These are phyloP conservation scores for Apiospora kogelbergensis DNA, from an alignment of 2,329 filamentous ascomycete genomes.

Conservation along the genomic window DNA sequence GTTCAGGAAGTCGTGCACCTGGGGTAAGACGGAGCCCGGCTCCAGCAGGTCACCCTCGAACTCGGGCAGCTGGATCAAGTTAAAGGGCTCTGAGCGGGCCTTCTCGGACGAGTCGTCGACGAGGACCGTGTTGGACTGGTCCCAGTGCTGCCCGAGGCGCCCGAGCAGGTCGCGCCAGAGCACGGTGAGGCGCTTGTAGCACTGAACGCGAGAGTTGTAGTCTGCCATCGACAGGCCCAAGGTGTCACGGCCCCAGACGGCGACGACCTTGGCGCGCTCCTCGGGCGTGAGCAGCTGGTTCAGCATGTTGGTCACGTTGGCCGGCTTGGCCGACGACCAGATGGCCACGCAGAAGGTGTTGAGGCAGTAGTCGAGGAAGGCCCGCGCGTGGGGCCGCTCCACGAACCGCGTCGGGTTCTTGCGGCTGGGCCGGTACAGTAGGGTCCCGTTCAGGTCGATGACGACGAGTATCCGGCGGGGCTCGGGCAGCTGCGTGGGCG, in stretches of 20 bases:
- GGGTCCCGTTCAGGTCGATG: conserved; percentile 90
- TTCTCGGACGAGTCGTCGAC: conserved; percentile 86
- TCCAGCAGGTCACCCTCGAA: conserved; percentile 56
- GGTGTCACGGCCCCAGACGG: conserved; percentile 75
- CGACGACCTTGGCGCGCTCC: conserved; percentile 58
- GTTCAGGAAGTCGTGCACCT: conserved; percentile 64
- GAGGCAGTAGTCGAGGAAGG: conserved; percentile 75
- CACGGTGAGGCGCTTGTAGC: conserved; percentile 79
- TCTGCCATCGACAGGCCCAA: conserved; percentile 66
- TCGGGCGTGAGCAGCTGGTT: conserved; percentile 58
- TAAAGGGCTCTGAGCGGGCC: conserved; percentile 78
- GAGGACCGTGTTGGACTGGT: conserved; percentile 83
- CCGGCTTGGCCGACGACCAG: conserved; percentile 81
- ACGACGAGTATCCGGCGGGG: conserved; percentile 74
- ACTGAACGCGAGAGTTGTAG: conserved; percentile 72
- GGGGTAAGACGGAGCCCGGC: conserved; percentile 46
- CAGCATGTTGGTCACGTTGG: conserved; percentile 72
- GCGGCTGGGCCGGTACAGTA: conserved; percentile 69
- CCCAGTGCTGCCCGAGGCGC: conserved; percentile 57
- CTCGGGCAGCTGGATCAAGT: conserved; percentile 78
- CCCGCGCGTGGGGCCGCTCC: conserved; percentile 63
- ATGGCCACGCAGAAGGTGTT: conserved; percentile 77
- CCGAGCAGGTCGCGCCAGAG: conserved; percentile 61
- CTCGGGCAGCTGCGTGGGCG: conserved; percentile 39
- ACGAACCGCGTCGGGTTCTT: conserved; percentile 54